These are phyloP conservation scores for Annona squamosa DNA, from an alignment of 164 flowering plant genomes.

Conservation along the genomic window DNA sequence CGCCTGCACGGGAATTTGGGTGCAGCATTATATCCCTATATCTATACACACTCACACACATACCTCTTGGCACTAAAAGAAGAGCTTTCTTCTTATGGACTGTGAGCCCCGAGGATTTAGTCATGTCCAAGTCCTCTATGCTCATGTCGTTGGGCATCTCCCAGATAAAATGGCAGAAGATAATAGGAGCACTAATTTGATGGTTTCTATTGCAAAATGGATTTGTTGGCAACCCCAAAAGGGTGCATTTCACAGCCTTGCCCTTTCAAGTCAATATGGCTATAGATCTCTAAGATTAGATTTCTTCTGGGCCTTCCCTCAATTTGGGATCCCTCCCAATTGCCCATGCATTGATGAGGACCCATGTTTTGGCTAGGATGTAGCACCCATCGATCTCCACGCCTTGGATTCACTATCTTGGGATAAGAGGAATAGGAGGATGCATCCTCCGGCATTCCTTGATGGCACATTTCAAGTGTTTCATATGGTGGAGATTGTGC, in stretches of 20 bases:
- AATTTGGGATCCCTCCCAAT: constrained; percentile 1
- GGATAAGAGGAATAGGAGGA: neutral
- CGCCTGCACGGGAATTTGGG: too few relatives aligned
- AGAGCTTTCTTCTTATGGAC: neutral
- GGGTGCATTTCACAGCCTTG: constrained; percentile 3
- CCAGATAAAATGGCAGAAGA: constrained; percentile 2
- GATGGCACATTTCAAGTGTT: neutral
- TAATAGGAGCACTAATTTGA: constrained; percentile 1
- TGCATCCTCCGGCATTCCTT: neutral
- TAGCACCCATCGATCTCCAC: neutral
- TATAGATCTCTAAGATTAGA: constrained; percentile 2
- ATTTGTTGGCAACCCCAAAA: constrained; percentile 4
- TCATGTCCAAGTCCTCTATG: neutral
- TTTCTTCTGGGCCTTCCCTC: neutral
- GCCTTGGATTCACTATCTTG: neutral
- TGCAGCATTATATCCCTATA: too few relatives aligned
- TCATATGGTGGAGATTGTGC: neutral
- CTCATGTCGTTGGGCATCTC: neutral
- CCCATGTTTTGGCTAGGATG: neutral
- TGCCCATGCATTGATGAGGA: neutral
- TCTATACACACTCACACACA: too few relatives aligned
- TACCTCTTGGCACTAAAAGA: neutral
- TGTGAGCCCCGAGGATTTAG: neutral
- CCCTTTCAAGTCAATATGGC: neutral
- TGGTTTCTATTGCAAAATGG: neutral